Conservation (phyloP, 495 filamentous ascomycete species). For the Tuber calosporum region DNA sequence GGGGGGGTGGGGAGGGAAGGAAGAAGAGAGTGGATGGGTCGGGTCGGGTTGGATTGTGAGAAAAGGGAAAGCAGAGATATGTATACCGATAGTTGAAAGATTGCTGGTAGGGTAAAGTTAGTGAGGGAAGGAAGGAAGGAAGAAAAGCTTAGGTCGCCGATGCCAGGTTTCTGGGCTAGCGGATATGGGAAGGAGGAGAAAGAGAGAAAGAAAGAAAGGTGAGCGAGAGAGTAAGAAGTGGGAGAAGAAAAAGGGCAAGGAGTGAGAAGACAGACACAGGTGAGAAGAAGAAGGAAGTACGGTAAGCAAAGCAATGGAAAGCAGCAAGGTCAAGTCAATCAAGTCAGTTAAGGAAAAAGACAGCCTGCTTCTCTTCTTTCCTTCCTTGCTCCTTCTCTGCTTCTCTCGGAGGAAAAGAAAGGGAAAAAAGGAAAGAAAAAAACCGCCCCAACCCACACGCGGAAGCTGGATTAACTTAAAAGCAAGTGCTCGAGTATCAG, state of each 20-base stretch:
- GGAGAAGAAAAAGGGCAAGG: conserved; percentile 8
- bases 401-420: background rate
- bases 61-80: conserved; percentile 6
- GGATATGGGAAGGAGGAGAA: background rate
- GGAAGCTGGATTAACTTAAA: too few species aligned
- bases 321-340: background rate
- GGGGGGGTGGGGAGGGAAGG: background rate
- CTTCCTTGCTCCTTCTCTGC: background rate
- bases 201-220: background rate
- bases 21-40: background rate
- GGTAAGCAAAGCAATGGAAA: background rate
- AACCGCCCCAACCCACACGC: background rate
- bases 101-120: background rate
- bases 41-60: background rate
- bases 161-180: background rate
- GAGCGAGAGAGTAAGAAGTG: conserved; percentile 5
- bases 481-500: too few species aligned
- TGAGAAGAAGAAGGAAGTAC: background rate
- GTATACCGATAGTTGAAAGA: background rate
- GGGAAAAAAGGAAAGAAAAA: background rate
- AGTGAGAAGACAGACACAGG: background rate
- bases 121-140: background rate
- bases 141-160: background rate
- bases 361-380: background rate
- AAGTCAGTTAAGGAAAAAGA: background rate